Evolutionary conservation across 2,329 filamentous ascomycete species (phyloP).

Genomic region (Zarea fungicola): DNA sequence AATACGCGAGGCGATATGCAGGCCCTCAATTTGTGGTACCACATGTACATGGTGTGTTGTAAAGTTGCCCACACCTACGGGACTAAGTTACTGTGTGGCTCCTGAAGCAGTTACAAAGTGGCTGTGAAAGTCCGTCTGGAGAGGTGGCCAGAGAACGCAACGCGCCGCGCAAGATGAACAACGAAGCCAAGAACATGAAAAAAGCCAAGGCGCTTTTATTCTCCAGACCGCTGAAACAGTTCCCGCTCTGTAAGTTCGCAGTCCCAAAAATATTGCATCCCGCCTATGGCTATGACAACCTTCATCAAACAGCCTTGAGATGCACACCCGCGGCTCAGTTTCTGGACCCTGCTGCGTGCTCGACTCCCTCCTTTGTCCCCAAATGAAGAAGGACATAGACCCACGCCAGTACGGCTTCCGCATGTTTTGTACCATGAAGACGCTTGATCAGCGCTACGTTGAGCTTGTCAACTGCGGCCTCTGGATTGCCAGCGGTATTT

Average conservation of each 20-base stretch:
- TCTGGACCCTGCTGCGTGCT: slow-evolving; percentile 41
- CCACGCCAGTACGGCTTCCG: slow-evolving; percentile 43
- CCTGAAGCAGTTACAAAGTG: no score
- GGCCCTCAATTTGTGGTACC: no score
- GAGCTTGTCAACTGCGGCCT: slow-evolving; percentile 45
- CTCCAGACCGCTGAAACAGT: slow-evolving; percentile 42
- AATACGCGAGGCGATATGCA: no score
- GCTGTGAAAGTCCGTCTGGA: no score
- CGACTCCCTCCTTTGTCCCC: slow-evolving; percentile 34
- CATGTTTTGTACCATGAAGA: slow-evolving; percentile 46
- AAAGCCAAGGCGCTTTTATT: slow-evolving; percentile 47
- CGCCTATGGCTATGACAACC: no score
- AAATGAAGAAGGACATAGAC: slow-evolving; percentile 34
- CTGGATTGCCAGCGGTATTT: slow-evolving; percentile 46
- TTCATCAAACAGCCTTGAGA: slow-evolving; percentile 29
- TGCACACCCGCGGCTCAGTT: slow-evolving; percentile 43
- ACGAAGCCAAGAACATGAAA: no score
- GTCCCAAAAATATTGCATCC: no score
- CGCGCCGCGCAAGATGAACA: no score
- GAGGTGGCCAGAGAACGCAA: no score
- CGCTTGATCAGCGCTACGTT: slow-evolving; percentile 43
- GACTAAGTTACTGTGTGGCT: no score
- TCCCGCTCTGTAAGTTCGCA: slow-evolving; percentile 36
- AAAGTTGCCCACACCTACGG: no score
- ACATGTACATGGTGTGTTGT: no score